A percentile compares a stretch with the other conserved stretches of the same genome.
Conservation (phyloP, 179 eudicot species). For the Sideroxylon spinosum region DNA sequence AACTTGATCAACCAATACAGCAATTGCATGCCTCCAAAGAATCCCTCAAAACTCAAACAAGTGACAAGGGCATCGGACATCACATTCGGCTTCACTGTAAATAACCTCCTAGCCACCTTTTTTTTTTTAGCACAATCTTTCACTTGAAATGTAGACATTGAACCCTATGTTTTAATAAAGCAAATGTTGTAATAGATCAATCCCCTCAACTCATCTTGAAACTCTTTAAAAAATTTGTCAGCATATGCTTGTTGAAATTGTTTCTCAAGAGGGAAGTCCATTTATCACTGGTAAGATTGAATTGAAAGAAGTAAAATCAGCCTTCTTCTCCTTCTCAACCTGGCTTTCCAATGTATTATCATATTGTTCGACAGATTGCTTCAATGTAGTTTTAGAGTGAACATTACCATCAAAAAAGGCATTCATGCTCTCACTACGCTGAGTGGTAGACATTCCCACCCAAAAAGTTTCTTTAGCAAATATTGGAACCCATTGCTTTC, state of each 20-base stretch:
- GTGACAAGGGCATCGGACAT: neutral
- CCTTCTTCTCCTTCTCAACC: constrained; percentile 15
- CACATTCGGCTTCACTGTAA: neutral
- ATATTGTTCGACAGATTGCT: constrained; percentile 15
- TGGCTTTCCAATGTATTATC: neutral
- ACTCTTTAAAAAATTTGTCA: neutral
- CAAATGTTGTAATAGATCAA: neutral
- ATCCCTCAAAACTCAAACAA: constrained; percentile 18
- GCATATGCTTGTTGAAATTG: constrained; percentile 16
- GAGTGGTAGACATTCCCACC: neutral
- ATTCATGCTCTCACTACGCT: constrained; percentile 10
- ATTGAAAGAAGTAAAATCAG: constrained; percentile 1
- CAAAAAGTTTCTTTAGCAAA: neutral
- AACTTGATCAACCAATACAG: neutral
- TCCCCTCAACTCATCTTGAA: constrained; percentile 7
- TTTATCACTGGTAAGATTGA: neutral
- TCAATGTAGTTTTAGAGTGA: constrained; percentile 6
- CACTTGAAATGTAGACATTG: neutral
- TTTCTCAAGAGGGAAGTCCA: neutral
- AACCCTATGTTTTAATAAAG: neutral
- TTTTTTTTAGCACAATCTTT: neutral
- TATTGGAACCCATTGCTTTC: neutral
- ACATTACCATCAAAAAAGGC: constrained; percentile 22
- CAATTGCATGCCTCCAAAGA: constrained; percentile 6
- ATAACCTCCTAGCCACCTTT: constrained; percentile 4